Base-by-base conservation (phyloP, 495 filamentous ascomycete species). In the Xylaria curta region DNA sequence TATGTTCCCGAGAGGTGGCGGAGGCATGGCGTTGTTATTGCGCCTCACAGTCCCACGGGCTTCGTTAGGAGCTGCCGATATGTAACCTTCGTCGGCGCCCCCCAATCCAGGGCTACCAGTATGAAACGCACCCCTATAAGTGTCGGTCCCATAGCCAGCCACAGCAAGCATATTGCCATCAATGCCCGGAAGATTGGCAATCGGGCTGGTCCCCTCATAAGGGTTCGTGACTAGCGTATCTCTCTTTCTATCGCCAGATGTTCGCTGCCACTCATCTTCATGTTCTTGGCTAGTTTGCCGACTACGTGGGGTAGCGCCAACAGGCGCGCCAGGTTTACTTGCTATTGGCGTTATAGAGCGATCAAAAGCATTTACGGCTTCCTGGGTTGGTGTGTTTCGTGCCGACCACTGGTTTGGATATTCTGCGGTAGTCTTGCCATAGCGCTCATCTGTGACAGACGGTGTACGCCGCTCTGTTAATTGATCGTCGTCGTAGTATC, bases 1-100 rank as follows among this genome's bases (percentile, higher is more conserved):
- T 28, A 87, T 85, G 31, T 81, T 73, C 42, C 86, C 87, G 68
- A 89, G 76, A 49, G 72, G 89, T 86, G 60, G 36, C 15, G 87
- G 80, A 51, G 89, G 84, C 42, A 84, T 87, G 38, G 92, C 82
- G 21, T 87, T 89, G 19, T 87, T 89, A 12, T 91, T 91, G 66
- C 81, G 85, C 33, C 85, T 87, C 51, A 81, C 81, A 13, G 73
- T 19, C 51, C 91, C 89, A 2, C 93, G 93, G 19, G 89, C 91
- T 72, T 89, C 89, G 80, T 93, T 89, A 31, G 85, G 91, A 26
- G 91, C 91, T 69, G 93, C 93, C 19, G 95, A 97, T 61, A 94
- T 92, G 78, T 97, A 97, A 15, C 95, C 95, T 82, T 98, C 95
- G 76, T 97, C 95, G 42, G 82, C 80, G 73, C 82, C 84, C n/a